Percentiles rank a stretch among this genome's conserved stretches.
phyloP scores from a whole-genome alignment of 225 moss, liverwort and hornwort species.

The Sphagnum tenellum region DNA sequence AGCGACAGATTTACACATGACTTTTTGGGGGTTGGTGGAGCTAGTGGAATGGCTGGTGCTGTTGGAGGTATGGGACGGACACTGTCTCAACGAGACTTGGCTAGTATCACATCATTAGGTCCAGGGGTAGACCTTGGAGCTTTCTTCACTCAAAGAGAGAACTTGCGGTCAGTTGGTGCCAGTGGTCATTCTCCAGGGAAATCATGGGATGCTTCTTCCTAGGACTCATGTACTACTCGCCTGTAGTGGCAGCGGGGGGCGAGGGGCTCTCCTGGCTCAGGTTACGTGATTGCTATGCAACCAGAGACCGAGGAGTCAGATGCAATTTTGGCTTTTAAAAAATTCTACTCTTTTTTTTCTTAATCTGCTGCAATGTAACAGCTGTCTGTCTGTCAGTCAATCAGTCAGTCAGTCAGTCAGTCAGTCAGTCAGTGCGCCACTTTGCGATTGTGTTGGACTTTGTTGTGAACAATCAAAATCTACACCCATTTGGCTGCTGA shows the following conservation, averaged over 20 bases:
- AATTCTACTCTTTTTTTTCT: conserved; percentile 35
- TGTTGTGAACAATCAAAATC: conserved; percentile 9
- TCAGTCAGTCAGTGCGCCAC: conserved; percentile 24
- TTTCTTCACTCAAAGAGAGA: conserved; percentile 70
- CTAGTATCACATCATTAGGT: conserved; percentile 69
- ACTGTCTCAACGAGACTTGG: conserved; percentile 75
- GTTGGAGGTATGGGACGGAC: conserved; percentile 80
- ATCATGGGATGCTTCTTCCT: conserved; percentile 81
- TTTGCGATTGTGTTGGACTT: conserved; percentile 48
- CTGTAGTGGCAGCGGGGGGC: conserved; percentile 4
- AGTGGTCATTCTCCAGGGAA: conserved; percentile 92
- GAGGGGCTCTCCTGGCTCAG: conserved; percentile 1
- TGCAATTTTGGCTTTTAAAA: conserved; percentile 41
- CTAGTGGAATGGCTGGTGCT: conserved; percentile 51
- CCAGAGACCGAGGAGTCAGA: conserved; percentile 25
- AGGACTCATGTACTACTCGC: conserved; percentile 25
- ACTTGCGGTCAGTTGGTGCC: conserved; percentile 69
- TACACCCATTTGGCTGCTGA: conserved; percentile 24
- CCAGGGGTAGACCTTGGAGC: conserved; percentile 84
- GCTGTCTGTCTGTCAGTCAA: too few relatives aligned
- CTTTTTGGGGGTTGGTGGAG: conserved; percentile 93
- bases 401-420: too few relatives aligned
- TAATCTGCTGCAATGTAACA: conserved; percentile 11
- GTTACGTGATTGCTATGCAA: conserved; percentile 6
- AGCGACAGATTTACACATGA: conserved; percentile 91